Percentiles rank a stretch among this genome's conserved stretches.
Conservation (phyloP, 108 stramenopile species). For the Fistulifera pelliculosa region DNA sequence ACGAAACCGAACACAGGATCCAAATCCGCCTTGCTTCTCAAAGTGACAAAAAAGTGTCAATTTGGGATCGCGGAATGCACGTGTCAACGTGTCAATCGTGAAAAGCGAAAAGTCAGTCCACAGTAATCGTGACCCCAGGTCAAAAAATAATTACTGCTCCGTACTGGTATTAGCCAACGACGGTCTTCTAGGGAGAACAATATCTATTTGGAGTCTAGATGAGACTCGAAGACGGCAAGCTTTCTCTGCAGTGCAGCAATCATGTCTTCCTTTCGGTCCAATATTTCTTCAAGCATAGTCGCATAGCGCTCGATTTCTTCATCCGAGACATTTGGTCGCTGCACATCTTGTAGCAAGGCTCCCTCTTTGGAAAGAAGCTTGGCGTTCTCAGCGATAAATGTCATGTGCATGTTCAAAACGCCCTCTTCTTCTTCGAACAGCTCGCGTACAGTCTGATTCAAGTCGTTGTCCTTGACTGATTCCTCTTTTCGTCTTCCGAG, state of each 20-base stretch:
- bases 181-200: too few relatives aligned
- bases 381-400: slow-evolving; percentile 69
- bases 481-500: background rate
- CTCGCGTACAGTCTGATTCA: slow-evolving; percentile 72
- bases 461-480: slow-evolving; percentile 29
- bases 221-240: slow-evolving; percentile 41
- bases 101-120: too few relatives aligned
- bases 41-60: too few relatives aligned
- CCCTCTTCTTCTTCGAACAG: slow-evolving; percentile 94
- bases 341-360: slow-evolving; percentile 72
- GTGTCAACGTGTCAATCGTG: too few relatives aligned
- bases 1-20: too few relatives aligned
- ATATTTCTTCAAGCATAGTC: slow-evolving; percentile 66
- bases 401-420: slow-evolving; percentile 94
- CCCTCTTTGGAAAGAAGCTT: slow-evolving; percentile 92
- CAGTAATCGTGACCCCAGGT: too few relatives aligned
- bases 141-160: too few relatives aligned
- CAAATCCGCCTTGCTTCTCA: too few relatives aligned
- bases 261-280: slow-evolving; percentile 75
- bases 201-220: slow-evolving; percentile 8
- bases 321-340: slow-evolving; percentile 74
- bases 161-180: too few relatives aligned
- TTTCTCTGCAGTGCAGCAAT: slow-evolving; percentile 51
- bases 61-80: too few relatives aligned
- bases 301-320: slow-evolving; percentile 45